Percentiles rank a stretch among this genome's conserved stretches.
phyloP scores from a whole-genome alignment of 148 eudicot species.

The Suaeda aralocaspica region DNA sequence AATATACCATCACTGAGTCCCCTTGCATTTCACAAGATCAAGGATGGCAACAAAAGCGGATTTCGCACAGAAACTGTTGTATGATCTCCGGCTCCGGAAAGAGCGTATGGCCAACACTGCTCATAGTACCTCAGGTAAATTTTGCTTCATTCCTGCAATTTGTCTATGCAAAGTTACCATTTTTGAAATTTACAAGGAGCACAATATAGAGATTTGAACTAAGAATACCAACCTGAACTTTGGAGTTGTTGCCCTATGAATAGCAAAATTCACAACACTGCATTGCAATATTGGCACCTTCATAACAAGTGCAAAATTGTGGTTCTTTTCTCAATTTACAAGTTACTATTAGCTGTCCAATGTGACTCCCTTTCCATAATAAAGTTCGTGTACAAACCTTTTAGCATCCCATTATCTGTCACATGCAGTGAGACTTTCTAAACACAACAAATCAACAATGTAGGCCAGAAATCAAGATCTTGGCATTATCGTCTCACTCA shows the following conservation, averaged over 20 bases:
- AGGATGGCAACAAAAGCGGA: slow-evolving; percentile 65
- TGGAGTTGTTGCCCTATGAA: neutral
- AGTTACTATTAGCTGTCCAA: slow-evolving; percentile 5
- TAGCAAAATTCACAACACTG: neutral
- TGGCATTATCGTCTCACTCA: neutral
- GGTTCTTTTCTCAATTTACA: slow-evolving; percentile 2
- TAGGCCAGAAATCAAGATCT: neutral
- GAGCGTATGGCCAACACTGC: slow-evolving; percentile 60
- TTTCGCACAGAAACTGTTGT: slow-evolving; percentile 83
- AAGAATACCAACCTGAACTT: neutral
- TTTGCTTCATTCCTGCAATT: slow-evolving; percentile 4
- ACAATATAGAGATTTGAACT: no score
- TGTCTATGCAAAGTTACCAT: no score
- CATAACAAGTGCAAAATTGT: neutral
- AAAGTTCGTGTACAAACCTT: neutral
- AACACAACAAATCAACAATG: neutral
- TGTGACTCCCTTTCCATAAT: neutral
- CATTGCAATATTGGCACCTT: neutral
- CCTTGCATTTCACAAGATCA: neutral
- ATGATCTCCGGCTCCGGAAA: slow-evolving; percentile 65
- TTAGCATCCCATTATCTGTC: neutral
- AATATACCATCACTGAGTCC: neutral
- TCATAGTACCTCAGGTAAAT: slow-evolving; percentile 43
- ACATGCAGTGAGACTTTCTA: neutral
- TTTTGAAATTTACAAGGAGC: no score